Base-by-base conservation (phyloP, 371 early-diverging fungal species). In the Thermomucor indicae-seudaticae region DNA sequence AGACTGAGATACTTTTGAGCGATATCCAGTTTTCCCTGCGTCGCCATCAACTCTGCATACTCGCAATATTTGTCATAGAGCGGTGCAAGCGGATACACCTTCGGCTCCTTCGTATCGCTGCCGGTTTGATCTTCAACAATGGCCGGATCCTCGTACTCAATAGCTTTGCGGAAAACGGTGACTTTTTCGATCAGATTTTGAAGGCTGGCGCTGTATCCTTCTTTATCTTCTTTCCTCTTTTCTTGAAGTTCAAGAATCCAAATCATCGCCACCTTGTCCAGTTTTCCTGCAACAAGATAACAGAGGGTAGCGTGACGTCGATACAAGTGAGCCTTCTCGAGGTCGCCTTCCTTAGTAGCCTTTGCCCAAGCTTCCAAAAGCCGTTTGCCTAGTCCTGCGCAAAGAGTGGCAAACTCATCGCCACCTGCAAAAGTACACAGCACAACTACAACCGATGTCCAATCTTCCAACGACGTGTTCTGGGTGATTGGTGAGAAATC, bases 111-210 rank as follows among this genome's bases (percentile, higher is more conserved):
- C n/a, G n/a, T n/a, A n/a, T n/a, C n/a, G n/a, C n/a, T n/a, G n/a
- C n/a, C n/a, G n/a, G n/a, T n/a, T 28, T 72, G 64, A 37, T 73
- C 72, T 39, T 64, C 67, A 25, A 91, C 92, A 16, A 84, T 81
- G 28, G 65, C 52, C 29, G 51, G n/a, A 28, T 73, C 73, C 43
- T 69, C 70, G 66, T 84, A 96, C 28, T 84, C 81, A 49, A 95
- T 89, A 0, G 95, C 96, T 53, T 86, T 87, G 30, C 92, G 80
- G 81, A 93, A 92, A 14, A 96, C 85, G 7, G 92, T 82, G 16
- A 95, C 85, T 71, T 93, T 93, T 64, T 96, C 96, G 35, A 96
- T 81, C 38, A 96, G 67, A 32, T 77, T 63, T 44, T 95, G 95
- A 32, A 96, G 68, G 38, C 63, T 69, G 16, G 67, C 51, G 29